Conservation (phyloP, 176 grass and related monocot species). For the Oryza glumipatula region DNA sequence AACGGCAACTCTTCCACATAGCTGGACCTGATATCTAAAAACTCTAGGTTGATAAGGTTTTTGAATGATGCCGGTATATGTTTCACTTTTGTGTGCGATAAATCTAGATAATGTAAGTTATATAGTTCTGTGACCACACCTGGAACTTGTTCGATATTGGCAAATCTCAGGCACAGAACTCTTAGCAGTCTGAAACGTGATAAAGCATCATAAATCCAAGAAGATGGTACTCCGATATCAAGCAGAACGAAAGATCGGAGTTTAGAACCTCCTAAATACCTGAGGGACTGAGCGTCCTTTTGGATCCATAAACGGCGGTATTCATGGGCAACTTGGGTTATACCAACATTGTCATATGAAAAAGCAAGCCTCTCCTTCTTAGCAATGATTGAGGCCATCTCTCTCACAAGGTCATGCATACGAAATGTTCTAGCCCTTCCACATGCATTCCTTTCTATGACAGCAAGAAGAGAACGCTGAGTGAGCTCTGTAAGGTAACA, state of each 20-base stretch:
- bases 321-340: not conserved
- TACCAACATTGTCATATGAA: not conserved
- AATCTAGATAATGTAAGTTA: slow-evolving; percentile 52
- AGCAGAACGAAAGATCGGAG: slow-evolving; percentile 45
- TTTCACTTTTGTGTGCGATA: slow-evolving; percentile 39
- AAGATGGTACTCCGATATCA: slow-evolving; percentile 12
- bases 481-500: slow-evolving; percentile 40
- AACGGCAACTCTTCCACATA: slow-evolving; percentile 34
- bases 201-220: slow-evolving; percentile 40
- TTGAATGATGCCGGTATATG: slow-evolving; percentile 41
- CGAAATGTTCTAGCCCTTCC: slow-evolving; percentile 33
- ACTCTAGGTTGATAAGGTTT: slow-evolving; percentile 53
- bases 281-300: not conserved
- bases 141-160: slow-evolving; percentile 47
- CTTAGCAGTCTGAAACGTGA: slow-evolving; percentile 51
- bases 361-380: slow-evolving; percentile 37
- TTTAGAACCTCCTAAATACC: not conserved
- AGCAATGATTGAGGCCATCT: slow-evolving; percentile 18
- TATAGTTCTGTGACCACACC: slow-evolving; percentile 29
- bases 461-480: slow-evolving; percentile 40
- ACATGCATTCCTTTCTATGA: slow-evolving; percentile 24
- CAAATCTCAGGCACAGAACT: slow-evolving; percentile 38
- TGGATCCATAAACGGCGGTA: slow-evolving; percentile 20
- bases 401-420: slow-evolving; percentile 55
- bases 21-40: slow-evolving; percentile 39